Percentiles rank a stretch among this genome's conserved stretches.
These are phyloP conservation scores for Strobilomyces echinocephalus DNA, from an alignment of 768 basidiomycete species.

Conservation along the genomic window DNA sequence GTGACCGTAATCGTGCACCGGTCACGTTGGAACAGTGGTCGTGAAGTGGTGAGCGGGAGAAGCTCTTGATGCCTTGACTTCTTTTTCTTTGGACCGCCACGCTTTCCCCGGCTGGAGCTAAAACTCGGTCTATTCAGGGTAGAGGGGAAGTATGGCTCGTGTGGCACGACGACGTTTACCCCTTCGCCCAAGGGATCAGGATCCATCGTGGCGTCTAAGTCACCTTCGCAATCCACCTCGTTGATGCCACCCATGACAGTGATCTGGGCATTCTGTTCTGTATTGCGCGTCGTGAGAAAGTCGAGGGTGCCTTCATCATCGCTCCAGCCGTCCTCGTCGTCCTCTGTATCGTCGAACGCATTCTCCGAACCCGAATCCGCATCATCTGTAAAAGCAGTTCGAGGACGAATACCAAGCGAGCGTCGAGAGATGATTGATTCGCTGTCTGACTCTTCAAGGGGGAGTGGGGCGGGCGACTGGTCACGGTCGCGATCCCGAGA, in stretches of 20 bases:
- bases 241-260: constrained; percentile 24
- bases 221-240: constrained; percentile 40
- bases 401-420: constrained; percentile 46
- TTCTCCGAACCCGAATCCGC: constrained; percentile 64
- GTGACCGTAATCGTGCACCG: constrained; percentile 85
- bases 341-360: constrained; percentile 44
- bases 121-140: constrained; percentile 57
- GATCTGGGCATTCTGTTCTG: constrained; percentile 71
- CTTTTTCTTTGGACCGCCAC: constrained; percentile 48
- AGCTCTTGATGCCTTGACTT: constrained; percentile 60
- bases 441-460: constrained; percentile 52
- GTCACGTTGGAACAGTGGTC: constrained; percentile 86
- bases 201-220: constrained; percentile 52
- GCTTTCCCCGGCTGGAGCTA: constrained; percentile 31
- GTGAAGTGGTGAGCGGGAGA: constrained; percentile 59
- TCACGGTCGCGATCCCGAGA: constrained; percentile 51
- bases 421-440: constrained; percentile 33
- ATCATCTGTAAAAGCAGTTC: constrained; percentile 58
- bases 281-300: constrained; percentile 80
- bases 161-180: constrained; percentile 81
- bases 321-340: constrained; percentile 57
- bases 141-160: constrained; percentile 76
- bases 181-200: constrained; percentile 90
- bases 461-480: constrained; percentile 51
- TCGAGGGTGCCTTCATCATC: constrained; percentile 61